These are phyloP conservation scores for Neurospora crassa DNA, from an alignment of 2,329 filamentous ascomycete species.

Conservation along the genomic window DNA sequence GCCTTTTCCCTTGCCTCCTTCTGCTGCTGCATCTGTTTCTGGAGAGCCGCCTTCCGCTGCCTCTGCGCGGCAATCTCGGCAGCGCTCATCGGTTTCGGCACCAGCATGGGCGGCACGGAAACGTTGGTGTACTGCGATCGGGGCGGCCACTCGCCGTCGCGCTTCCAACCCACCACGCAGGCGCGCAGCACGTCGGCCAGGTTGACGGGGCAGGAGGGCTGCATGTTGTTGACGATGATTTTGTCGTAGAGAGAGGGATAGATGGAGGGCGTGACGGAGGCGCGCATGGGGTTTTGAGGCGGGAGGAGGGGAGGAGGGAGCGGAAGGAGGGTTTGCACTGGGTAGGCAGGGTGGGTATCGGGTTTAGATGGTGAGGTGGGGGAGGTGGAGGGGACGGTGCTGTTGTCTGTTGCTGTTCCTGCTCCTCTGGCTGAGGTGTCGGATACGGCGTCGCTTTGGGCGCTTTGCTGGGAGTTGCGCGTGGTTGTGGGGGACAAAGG, in stretches of 20 bases:
- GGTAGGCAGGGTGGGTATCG: conserved; percentile 25
- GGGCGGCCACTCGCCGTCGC: conserved; percentile 88
- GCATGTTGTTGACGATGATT: conserved; percentile 68
- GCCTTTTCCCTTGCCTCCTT: conserved; percentile 10
- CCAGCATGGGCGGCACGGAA: background rate
- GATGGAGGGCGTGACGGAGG: conserved; percentile 61
- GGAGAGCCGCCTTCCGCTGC: conserved; percentile 14
- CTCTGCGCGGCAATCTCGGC: conserved; percentile 30
- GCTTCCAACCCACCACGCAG: conserved; percentile 85
- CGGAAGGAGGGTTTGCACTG: conserved; percentile 58
- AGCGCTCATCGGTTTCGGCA: conserved; percentile 25
- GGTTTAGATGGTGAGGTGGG: conserved; percentile 13
- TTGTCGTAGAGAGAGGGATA: conserved; percentile 86
- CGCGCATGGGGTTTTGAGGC: conserved; percentile 63
- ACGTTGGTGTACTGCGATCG: conserved; percentile 23
- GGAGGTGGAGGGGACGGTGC: conserved; percentile 11
- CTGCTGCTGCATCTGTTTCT: conserved; percentile 25
- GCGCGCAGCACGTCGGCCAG: conserved; percentile 69
- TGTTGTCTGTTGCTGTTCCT: background rate
- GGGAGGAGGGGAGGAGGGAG: conserved; percentile 66
- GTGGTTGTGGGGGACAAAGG: conserved; percentile 21
- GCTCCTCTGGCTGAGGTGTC: conserved; percentile 20
- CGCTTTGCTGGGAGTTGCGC: conserved; percentile 20
- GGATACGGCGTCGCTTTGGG: conserved; percentile 28
- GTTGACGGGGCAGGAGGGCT: conserved; percentile 82